Base-by-base conservation (phyloP, 306 rosid species). In the Casuarina glauca region DNA sequence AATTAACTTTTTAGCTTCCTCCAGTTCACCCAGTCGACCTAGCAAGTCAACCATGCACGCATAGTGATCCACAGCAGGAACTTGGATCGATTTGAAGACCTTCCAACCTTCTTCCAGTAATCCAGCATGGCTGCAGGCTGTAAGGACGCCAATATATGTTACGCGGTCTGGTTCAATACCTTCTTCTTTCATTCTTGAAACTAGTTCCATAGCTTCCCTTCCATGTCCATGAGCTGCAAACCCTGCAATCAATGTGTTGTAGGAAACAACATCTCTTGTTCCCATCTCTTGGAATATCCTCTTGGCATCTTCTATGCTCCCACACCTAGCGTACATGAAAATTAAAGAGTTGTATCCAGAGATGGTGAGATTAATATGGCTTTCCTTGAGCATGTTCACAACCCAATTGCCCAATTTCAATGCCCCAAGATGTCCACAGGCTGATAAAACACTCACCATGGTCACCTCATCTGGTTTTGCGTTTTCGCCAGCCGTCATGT, bases 81-180 rank as follows among this genome's bases (percentile, higher is more conserved):
- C 70, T 76, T 84, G 75, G 62, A 90, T 88, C 45, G 90, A 88
- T 71, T 88, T 82, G 79, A 88, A 90, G 60, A 88, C 80, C 69
- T 79, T 79, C 74, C 74, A 75, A 42, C 96, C 96, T 78, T 84
- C 89, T 60, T 81, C 81, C 81, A 87, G 45, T 66, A 89, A 63
- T 74, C 96, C 90, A 7, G 85, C 89, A 78, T 89, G 96, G 75
- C 93, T 89, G 80, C 96, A 91, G n/a, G 89, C 90, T 32, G 89
- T 84, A 68, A 89, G 80, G 74, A 84, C 77, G 64, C 87, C 85
- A 60, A 82, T 84, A 55, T 84, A 89, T 11, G 93, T 87, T 48
- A 86, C 79, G 44, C 86, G 88, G 83, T 91, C 90, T 4, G 93
- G 89, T 83, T 84, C 73, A 64, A 87, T 79, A 61, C 87, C 87